Conservation (phyloP, 2,329 filamentous ascomycete genomes). For the Claviceps humidiphila region DNA sequence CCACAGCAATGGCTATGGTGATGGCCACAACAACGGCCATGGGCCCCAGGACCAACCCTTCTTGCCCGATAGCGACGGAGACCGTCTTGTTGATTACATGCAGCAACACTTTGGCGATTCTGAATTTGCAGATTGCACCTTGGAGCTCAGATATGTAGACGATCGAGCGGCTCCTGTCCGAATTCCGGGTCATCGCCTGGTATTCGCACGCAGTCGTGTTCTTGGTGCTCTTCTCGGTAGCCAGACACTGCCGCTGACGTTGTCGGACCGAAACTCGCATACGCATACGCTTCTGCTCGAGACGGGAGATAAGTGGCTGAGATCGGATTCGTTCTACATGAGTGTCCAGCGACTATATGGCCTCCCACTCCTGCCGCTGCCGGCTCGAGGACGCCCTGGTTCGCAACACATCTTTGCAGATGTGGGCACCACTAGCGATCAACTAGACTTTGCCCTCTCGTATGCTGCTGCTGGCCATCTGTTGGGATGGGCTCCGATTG, state of each 20-base stretch:
- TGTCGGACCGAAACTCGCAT: slow-evolving; percentile 12
- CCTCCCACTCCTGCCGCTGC: slow-evolving; percentile 31
- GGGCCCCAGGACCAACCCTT: slow-evolving; percentile 16
- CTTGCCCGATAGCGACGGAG: slow-evolving; percentile 17
- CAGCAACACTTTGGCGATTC: slow-evolving; percentile 21
- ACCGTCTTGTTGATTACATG: slow-evolving; percentile 26
- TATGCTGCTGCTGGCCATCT: slow-evolving; percentile 51
- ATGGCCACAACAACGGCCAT: slow-evolving; percentile 7
- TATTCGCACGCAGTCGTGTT: slow-evolving; percentile 37
- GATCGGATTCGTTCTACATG: slow-evolving; percentile 42
- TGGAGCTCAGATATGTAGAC: slow-evolving; percentile 32
- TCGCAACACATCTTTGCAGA: slow-evolving; percentile 18
- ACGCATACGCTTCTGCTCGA: slow-evolving; percentile 27
- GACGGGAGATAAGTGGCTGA: slow-evolving; percentile 38
- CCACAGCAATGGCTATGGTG: too few relatives aligned
- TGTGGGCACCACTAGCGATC: slow-evolving; percentile 27
- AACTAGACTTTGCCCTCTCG: slow-evolving; percentile 44
- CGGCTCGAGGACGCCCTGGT: slow-evolving; percentile 15
- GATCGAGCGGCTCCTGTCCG: slow-evolving; percentile 24
- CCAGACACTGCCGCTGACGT: slow-evolving; percentile 17
- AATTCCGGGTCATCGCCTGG: slow-evolving; percentile 40
- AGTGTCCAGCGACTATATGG: slow-evolving; percentile 46
- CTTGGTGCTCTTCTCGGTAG: slow-evolving; percentile 16
- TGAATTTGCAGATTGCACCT: slow-evolving; percentile 28
- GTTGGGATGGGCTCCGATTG: slow-evolving; percentile 41